Base-by-base conservation (phyloP, 805 yeast genomes). In the Pichia nanzhaoensis region DNA sequence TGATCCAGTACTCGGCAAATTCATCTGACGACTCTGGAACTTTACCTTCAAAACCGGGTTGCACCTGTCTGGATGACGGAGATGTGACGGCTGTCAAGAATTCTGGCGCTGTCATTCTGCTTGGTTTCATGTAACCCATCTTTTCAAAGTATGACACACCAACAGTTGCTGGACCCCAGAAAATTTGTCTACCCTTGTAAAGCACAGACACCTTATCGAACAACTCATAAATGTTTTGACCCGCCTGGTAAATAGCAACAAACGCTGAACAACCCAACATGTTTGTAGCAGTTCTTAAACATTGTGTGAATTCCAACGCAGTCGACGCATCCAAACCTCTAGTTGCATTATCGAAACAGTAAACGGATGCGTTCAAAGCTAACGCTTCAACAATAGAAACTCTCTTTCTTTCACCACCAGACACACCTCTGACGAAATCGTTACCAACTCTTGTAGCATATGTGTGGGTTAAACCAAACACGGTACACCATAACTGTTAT, bases 391-490 rank as follows among this genome's bases (percentile, higher is more conserved):
- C 87, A 55, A 85, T 80, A 10, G 91, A 82, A 3, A 85, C 91
- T 68, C 95, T 77, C 64, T 84, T 84, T 53, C 95, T 70, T 66
- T 85, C 93, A 70, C 95, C 93, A 57, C 95, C 91, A 42, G 91
- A 80, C 34, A 82, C 77, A 56, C 84, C 84, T 55, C 81, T 69
- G 17, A 77, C 70, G 42, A 61, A 68, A 47, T 72, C 76, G 50
- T 71, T 65, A 43, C 71, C 71, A 37, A 66, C 77, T 47, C 64
- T 64, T 20, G 78, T 70, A 52, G 68, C 57, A 49, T 69, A 68
- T 5, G 85, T 77, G 59, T 78, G 85, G 8, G 72, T 64, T 34
- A 82, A 66, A 48, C 85, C 87, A 55, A 76, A 80, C 19, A 49
- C 46, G 46, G 46, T 43, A 43, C 46, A 43, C 46, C 46, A 43